Evolutionary conservation across 495 filamentous ascomycete species (phyloP).

Genomic region (Podospora sp.): DNA sequence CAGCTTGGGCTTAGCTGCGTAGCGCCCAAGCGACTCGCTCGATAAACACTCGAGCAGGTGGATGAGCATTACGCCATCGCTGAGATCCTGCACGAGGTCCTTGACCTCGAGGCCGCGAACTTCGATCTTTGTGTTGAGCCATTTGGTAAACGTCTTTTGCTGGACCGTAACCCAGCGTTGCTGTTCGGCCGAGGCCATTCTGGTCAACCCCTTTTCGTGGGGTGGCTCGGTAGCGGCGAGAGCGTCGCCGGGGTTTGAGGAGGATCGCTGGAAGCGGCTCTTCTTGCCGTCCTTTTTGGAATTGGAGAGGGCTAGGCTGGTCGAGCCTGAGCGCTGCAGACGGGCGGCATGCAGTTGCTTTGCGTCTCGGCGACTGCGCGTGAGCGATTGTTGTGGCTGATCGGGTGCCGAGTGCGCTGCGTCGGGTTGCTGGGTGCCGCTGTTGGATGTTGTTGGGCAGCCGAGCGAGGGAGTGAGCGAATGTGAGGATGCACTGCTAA

Average conservation of each 20-base stretch:
- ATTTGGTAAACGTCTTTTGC: slow-evolving; percentile 99
- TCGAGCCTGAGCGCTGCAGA: slow-evolving; percentile 37
- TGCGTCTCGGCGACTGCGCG: slow-evolving; percentile 37
- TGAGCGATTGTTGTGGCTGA: slow-evolving; percentile 5
- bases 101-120: slow-evolving; percentile 72
- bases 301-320: slow-evolving; percentile 34
- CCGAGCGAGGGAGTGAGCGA: slow-evolving; percentile 10
- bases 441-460: slow-evolving; percentile 4
- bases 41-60: slow-evolving; percentile 96
- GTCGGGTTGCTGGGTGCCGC: slow-evolving; percentile 6
- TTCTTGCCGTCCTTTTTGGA: slow-evolving; percentile 29
- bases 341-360: slow-evolving; percentile 41
- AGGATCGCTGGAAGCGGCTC: slow-evolving; percentile 36
- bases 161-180: slow-evolving; percentile 96
- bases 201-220: slow-evolving; percentile 45
- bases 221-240: slow-evolving; percentile 38
- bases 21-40: slow-evolving; percentile 89
- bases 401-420: slow-evolving; percentile 14
- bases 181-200: slow-evolving; percentile 63
- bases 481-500: slow-evolving; percentile 31
- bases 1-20: slow-evolving; percentile 92
- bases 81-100: slow-evolving; percentile 84
- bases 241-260: slow-evolving; percentile 34
- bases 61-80: slow-evolving; percentile 91
- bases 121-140: slow-evolving; percentile 94